Conservation (phyloP, 257 asterid genomes). For the Przewalskia tangutica region DNA sequence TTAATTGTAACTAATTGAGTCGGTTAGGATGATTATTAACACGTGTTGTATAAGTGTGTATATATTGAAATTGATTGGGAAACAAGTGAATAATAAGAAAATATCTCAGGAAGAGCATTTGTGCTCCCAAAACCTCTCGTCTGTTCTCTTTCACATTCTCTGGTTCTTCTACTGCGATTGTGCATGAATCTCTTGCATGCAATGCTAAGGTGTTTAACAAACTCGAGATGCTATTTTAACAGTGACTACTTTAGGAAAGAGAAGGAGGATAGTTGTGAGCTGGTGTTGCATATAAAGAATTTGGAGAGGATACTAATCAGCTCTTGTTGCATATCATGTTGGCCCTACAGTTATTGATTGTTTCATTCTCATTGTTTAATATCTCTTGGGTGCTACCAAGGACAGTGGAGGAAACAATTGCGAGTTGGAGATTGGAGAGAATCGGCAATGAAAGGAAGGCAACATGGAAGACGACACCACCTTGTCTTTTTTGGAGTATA, state of each 20-base stretch:
- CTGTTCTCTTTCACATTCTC: too few relatives aligned
- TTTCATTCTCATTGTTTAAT: neutral
- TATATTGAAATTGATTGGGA: too few relatives aligned
- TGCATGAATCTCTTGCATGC: too few relatives aligned
- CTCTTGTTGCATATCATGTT: neutral
- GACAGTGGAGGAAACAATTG: neutral
- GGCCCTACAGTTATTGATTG: neutral
- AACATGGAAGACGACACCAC: neutral
- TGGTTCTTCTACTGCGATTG: too few relatives aligned
- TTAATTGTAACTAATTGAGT: too few relatives aligned
- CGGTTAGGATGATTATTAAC: too few relatives aligned
- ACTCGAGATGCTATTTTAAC: neutral
- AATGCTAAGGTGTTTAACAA: too few relatives aligned
- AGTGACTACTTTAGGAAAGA: neutral
- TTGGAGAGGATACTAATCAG: neutral
- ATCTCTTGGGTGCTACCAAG: neutral
- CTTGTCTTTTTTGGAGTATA: neutral
- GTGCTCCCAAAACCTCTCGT: too few relatives aligned
- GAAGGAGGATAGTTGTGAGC: neutral
- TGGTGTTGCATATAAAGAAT: neutral
- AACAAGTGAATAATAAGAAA: too few relatives aligned
- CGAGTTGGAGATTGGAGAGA: neutral
- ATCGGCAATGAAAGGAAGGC: neutral
- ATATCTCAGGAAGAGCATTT: too few relatives aligned
- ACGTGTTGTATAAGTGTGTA: too few relatives aligned